phyloP scores from a whole-genome alignment of 441 rosid species.

The Pelargonium hybrid region DNA sequence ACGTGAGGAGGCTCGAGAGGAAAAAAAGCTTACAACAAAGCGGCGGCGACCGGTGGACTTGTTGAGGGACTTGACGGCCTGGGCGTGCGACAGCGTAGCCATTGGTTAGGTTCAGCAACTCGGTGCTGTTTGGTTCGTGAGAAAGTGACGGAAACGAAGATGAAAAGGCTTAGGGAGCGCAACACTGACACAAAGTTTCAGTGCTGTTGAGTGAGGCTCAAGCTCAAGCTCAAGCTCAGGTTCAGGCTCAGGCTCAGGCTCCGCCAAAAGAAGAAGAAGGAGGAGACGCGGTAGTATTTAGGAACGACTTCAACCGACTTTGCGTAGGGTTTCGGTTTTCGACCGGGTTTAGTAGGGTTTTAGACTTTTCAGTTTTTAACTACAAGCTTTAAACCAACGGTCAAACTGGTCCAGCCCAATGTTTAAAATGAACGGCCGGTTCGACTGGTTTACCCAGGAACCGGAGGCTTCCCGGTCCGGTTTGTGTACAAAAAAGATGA shows the following conservation, averaged over 20 bases:
- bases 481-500: no score
- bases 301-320: background rate
- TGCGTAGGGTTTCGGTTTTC: background rate
- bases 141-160: background rate
- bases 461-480: no score
- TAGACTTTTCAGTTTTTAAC: no score
- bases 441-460: no score
- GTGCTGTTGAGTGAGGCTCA: background rate
- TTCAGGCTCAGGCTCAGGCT: background rate
- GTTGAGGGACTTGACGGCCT: slow-evolving; percentile 86
- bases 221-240: no score
- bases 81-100: slow-evolving; percentile 61
- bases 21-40: slow-evolving; percentile 49
- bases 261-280: background rate
- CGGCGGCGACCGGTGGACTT: slow-evolving; percentile 59
- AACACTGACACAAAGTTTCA: background rate
- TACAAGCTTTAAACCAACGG: no score
- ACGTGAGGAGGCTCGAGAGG: background rate
- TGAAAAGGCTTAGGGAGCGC: background rate
- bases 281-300: background rate
- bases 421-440: no score
- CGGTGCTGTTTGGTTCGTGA: background rate
- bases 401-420: no score
- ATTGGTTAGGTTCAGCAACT: slow-evolving; percentile 13
- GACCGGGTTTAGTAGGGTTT: background rate